Base-by-base conservation (phyloP, 768 basidiomycete genomes). In the Hydnomerulius pinastri region DNA sequence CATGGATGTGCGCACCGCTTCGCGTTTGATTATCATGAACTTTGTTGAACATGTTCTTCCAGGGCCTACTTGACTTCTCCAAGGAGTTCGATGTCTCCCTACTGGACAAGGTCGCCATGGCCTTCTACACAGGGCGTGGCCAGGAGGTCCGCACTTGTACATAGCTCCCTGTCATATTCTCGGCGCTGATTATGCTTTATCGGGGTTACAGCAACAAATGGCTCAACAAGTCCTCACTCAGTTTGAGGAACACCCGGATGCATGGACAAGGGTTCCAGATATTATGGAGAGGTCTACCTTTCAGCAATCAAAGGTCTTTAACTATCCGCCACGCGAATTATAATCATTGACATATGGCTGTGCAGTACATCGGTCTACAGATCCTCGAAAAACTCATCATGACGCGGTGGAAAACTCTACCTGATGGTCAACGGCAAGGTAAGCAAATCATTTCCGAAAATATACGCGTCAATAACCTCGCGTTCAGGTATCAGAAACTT, bases 181-280 rank as follows among this genome's bases (percentile, higher is more conserved):
- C 49, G 29, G 15, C 9, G 6, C 47, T 57, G 23, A 62, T 56
- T 40, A 35, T 15, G 29, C 20, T 45, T 48, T 48, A 23, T 44
- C 43, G 18, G n/a, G 27, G 15, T 42, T 38, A 46, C 64, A 98
- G 95, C 95, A 95, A 90, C 88, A 90, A 83, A 70, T 86, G 68
- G 96, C 96, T 13, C 96, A 98, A 72, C 88, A 89, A 67, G 78
- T 92, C 55, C 80, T 99, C 59, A 97, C 96, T 7, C 94, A 95
- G 66, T 87, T 99, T 64, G 94, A 98, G 71, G 97, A 99, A 53
- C 80, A 93, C 68, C 90, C 91, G 15, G 96, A 98, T 52, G 86
- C 95, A 29, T 99, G 97, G 97, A 95, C 94, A 56, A 81, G 90
- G 68, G 97, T 98, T 6, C 97, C 97, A 33, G 88, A 90, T 53